Evolutionary conservation across 805 yeast genomes (phyloP).

Genomic region (Trichomonascus vanleenenianus): DNA sequence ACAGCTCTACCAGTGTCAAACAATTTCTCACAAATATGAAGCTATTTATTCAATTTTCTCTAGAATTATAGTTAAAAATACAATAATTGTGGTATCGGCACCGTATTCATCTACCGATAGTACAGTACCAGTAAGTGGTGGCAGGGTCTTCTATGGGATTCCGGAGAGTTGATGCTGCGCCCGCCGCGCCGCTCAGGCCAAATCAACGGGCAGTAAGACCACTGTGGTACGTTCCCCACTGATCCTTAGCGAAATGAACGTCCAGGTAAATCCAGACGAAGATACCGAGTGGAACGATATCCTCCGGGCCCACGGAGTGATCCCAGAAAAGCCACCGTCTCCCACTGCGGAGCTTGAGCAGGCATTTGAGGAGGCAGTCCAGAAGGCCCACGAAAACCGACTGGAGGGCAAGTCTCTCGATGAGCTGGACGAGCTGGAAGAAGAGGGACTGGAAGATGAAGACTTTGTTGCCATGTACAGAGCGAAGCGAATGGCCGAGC

Average conservation of each 20-base stretch:
- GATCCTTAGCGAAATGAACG: slow-evolving; percentile 27
- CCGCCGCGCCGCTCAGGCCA: too few relatives aligned
- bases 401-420: slow-evolving; percentile 68
- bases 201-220: neutral
- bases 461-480: slow-evolving; percentile 68
- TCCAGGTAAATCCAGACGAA: slow-evolving; percentile 88
- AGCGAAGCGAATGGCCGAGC: slow-evolving; percentile 66
- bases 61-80: too few relatives aligned
- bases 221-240: neutral
- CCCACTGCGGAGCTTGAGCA: slow-evolving; percentile 83
- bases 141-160: neutral
- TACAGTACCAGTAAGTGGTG: too few relatives aligned
- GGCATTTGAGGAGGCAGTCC: slow-evolving; percentile 76
- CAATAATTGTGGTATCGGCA: too few relatives aligned
- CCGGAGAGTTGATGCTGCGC: neutral
- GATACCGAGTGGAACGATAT: slow-evolving; percentile 99
- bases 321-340: slow-evolving; percentile 86
- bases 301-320: slow-evolving; percentile 78
- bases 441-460: slow-evolving; percentile 83
- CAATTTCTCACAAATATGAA: too few relatives aligned
- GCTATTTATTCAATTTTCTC: too few relatives aligned
- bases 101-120: too few relatives aligned
- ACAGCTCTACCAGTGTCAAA: too few relatives aligned
- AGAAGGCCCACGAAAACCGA: slow-evolving; percentile 72
- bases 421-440: slow-evolving; percentile 83